phyloP scores from a whole-genome alignment of 139 green algal species.

The Picochlorum sp. region DNA sequence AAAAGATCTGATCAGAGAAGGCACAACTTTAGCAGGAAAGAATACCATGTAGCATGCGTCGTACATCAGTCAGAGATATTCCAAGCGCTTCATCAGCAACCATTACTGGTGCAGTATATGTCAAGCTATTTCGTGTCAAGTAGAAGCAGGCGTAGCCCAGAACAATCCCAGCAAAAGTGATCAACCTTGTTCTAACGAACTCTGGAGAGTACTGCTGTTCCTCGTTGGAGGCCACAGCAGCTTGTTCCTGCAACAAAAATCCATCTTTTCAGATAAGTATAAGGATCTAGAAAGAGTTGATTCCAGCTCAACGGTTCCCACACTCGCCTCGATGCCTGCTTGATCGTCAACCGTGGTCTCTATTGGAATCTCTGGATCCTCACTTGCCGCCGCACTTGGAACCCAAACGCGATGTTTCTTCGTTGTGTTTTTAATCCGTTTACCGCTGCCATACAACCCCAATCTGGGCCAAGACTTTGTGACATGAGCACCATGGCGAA shows the following conservation, averaged over 20 bases:
- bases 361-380: too few species aligned
- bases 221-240: not conserved
- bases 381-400: too few species aligned
- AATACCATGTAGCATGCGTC: not conserved
- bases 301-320: too few species aligned
- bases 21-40: not conserved
- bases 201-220: constrained; percentile 29
- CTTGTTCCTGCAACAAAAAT: not conserved
- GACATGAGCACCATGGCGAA: too few species aligned
- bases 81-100: constrained; percentile 64
- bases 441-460: too few species aligned
- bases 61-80: constrained; percentile 65
- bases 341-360: too few species aligned
- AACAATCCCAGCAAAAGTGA: constrained; percentile 72
- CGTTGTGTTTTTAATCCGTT: too few species aligned
- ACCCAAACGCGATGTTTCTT: too few species aligned
- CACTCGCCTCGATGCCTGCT: too few species aligned
- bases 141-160: constrained; percentile 84
- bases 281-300: too few species aligned
- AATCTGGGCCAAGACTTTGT: too few species aligned
- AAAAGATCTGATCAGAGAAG: not conserved
- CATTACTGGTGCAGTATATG: constrained; percentile 86
- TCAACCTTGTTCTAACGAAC: constrained; percentile 49
- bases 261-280: too few species aligned
- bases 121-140: constrained; percentile 86